Base-by-base conservation (phyloP, 78 protist species). In the Monosiga brevicollis region DNA sequence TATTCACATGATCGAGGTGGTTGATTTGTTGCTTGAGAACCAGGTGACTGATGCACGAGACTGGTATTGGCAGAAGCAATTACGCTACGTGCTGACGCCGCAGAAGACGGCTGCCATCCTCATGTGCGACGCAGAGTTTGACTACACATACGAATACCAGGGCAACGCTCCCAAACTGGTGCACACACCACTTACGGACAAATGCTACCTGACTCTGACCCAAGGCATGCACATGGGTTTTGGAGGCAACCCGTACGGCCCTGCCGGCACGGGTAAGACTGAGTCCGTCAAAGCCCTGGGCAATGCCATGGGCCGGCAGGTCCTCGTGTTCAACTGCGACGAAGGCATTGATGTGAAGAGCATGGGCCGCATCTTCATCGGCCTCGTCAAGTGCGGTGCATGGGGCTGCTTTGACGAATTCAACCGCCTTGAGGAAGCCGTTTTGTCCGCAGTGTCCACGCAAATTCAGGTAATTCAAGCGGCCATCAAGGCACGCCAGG, bases 201-300 rank as follows among this genome's bases (percentile, higher is more conserved):
- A 92, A 85, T 90, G 94, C 90, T 95, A 86, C 91, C 89, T 95
- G 34, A 91, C 93, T 32, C 91, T 95, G 39, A 94, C 97, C 22
- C 95, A 94, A 49, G 97, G 92, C 41, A 90, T 94, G 92, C 84
- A 42, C 75, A 74, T 88, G 37, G 95, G 97, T 22, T 92, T 86
- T 82, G 97, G 97, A 0, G 98, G 98, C 73, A 91, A 92, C 78
- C 97, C 98, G 20, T 91, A 90, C 72, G 97, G 97, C 1, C 98
- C 97, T 0, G 97, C 97, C 2, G 98, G 96, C 38, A 95, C 98
- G 1, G 96, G 96, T 55, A 94, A 94, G 85, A 94, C 97, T 2
- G 95, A 94, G 90, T 86, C 92, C 1, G 95, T 94, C 55, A 94
- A 94, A 88, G 97, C 95, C 29, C 95, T 94, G 22, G 97, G 95